Evolutionary conservation across 768 basidiomycete species (phyloP).

Genomic region (Boletus edulis): DNA sequence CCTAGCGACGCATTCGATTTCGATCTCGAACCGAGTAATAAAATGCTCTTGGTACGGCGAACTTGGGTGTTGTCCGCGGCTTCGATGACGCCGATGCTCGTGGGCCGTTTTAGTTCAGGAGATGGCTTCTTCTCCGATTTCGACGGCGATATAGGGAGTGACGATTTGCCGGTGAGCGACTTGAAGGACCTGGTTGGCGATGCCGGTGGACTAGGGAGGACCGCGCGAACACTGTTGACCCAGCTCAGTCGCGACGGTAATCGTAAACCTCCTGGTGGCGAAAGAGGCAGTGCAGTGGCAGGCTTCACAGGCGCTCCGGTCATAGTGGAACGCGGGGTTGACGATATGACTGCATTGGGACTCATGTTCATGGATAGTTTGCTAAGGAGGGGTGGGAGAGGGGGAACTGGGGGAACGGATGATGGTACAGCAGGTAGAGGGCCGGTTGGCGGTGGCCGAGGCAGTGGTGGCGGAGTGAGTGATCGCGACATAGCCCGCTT

Average conservation of each 20-base stretch:
- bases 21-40: conserved; percentile 28
- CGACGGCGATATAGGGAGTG: conserved; percentile 2
- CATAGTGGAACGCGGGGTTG: conserved; percentile 9
- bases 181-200: conserved; percentile 23
- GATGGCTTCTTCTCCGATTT: conserved; percentile 8
- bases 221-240: conserved; percentile 24
- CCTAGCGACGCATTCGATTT: conserved; percentile 22
- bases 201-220: conserved; percentile 30
- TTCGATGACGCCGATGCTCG: conserved; percentile 31
- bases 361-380: conserved; percentile 13
- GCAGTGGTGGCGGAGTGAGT: conserved; percentile 23
- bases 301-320: conserved; percentile 1
- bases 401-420: conserved; percentile 22
- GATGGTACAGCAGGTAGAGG: conserved; percentile 30
- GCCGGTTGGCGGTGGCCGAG: conserved; percentile 27
- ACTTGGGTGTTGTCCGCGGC: conserved; percentile 25
- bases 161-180: conserved; percentile 1
- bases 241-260: conserved; percentile 32
- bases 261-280: conserved; percentile 30
- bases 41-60: conserved; percentile 31
- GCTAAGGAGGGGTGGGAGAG: conserved; percentile 24
- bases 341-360: not conserved
- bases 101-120: conserved; percentile 19
- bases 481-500: conserved; percentile 25
- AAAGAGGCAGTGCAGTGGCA: conserved; percentile 21